These are phyloP conservation scores for Yamadazyma epiphylla DNA, from an alignment of 1,139 yeast species.

Conservation along the genomic window DNA sequence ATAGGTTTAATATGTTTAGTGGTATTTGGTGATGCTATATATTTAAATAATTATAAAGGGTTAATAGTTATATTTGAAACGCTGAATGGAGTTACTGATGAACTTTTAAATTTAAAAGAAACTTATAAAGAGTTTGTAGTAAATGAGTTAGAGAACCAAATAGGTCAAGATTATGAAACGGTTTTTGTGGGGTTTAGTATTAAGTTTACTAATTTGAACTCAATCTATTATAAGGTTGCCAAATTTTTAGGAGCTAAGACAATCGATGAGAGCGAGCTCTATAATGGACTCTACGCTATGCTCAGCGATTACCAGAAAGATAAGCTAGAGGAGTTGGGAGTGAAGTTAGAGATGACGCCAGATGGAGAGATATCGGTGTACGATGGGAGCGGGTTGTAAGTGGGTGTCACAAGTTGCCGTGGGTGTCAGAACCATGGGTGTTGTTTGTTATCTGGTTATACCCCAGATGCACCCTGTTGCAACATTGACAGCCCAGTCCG, in stretches of 20 bases:
- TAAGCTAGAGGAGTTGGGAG: constrained; percentile 7
- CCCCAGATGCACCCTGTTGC: too few species aligned
- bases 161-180: constrained; percentile 8
- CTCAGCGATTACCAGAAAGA: constrained; percentile 5
- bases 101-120: constrained; percentile 5
- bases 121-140: constrained; percentile 6
- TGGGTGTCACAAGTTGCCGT: background rate
- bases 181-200: constrained; percentile 10
- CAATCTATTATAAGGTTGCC: constrained; percentile 6
- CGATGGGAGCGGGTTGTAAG: background rate
- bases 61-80: constrained; percentile 8
- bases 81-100: constrained; percentile 3
- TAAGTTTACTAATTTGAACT: constrained; percentile 6
- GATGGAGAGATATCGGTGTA: constrained; percentile 3
- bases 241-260: constrained; percentile 4
- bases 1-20: too few species aligned
- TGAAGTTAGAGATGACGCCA: constrained; percentile 9
- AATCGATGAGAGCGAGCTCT: constrained; percentile 4
- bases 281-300: constrained; percentile 7
- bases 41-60: constrained; percentile 3
- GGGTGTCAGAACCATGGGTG: background rate
- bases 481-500: too few species aligned
- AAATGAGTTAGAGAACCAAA: constrained; percentile 5
- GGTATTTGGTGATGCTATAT: too few species aligned
- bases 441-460: background rate